Evolutionary conservation across 192 early-diverging fungal genomes (phyloP).

Genomic region (Rhizoclosmatium globosum): DNA sequence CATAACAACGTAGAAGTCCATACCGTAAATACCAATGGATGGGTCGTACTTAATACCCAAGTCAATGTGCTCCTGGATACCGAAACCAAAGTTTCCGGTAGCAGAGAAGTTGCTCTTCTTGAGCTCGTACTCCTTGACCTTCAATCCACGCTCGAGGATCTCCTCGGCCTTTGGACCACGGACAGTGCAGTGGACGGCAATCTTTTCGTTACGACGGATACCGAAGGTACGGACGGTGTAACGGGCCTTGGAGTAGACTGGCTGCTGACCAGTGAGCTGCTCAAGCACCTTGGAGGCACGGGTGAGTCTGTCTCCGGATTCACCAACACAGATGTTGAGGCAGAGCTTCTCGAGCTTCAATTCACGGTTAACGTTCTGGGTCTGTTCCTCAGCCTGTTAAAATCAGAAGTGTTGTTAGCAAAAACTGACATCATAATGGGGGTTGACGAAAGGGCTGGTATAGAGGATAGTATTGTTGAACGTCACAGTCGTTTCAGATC

Average conservation of each 20-base stretch:
- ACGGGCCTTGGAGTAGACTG: conserved; percentile 99
- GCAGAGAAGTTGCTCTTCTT: conserved; percentile 93
- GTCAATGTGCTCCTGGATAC: conserved; percentile 99
- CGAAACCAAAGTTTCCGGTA: conserved; percentile 99
- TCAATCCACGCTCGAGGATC: conserved; percentile 99
- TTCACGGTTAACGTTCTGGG: conserved; percentile 94
- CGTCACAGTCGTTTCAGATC: too few species aligned
- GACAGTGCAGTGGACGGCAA: conserved; percentile 98
- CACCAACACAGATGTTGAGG: conserved; percentile 99
- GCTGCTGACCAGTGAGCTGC: conserved; percentile 98
- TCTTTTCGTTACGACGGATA: conserved; percentile 99
- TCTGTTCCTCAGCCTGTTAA: conserved; percentile 67
- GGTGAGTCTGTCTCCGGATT: conserved; percentile 99
- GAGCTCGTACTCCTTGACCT: conserved; percentile 99
- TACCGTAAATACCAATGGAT: conserved; percentile 94
- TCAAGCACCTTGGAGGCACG: conserved; percentile 99
- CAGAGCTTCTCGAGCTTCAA: conserved; percentile 99
- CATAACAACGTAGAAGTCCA: conserved; percentile 99
- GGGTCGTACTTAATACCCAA: conserved; percentile 99
- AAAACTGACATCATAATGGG: too few species aligned
- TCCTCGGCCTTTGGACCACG: conserved; percentile 95
- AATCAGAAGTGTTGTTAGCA: not conserved
- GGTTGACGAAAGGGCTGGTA: too few species aligned
- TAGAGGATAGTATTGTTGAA: too few species aligned
- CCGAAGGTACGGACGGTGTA: conserved; percentile 99